Evolutionary conservation across 75 land plant genomes (phyloP).

Genomic region (Sequoiadendron giganteum): DNA sequence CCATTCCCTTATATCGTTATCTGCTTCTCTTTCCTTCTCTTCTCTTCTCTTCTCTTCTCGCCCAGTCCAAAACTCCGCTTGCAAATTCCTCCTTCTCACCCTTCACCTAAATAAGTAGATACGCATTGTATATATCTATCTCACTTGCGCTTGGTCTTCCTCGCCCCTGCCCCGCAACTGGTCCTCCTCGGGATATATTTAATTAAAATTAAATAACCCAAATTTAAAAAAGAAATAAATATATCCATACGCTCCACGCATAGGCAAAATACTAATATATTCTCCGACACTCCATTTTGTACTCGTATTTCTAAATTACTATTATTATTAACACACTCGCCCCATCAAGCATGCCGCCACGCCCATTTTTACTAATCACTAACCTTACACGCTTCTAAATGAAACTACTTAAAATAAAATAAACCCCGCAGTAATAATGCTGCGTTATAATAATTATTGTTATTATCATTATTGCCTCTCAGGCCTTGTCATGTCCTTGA

Average conservation of each 20-base stretch:
- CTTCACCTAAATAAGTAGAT: neutral
- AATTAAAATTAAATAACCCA: neutral
- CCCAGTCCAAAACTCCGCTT: neutral
- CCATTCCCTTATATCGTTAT: neutral
- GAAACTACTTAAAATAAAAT: neutral
- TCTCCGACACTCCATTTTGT: neutral
- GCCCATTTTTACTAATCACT: constrained; percentile 5
- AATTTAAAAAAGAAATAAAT: neutral
- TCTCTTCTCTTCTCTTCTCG: neutral
- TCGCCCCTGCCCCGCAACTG: neutral
- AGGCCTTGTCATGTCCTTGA: neutral
- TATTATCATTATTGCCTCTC: neutral
- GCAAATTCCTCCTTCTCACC: neutral
- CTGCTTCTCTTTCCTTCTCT: neutral
- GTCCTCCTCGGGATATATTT: constrained; percentile 7
- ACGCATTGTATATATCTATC: neutral
- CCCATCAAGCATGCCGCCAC: constrained; percentile 11
- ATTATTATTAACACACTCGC: constrained; percentile 5
- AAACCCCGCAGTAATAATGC: neutral
- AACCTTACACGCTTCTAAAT: neutral
- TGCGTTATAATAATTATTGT: neutral
- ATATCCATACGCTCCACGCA: constrained; percentile 3
- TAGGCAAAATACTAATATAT: neutral
- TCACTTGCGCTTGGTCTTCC: neutral
- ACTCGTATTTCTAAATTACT: constrained; percentile 1